Conservation (phyloP, 78 protist species). For the Dictyostelium capitatum region DNA sequence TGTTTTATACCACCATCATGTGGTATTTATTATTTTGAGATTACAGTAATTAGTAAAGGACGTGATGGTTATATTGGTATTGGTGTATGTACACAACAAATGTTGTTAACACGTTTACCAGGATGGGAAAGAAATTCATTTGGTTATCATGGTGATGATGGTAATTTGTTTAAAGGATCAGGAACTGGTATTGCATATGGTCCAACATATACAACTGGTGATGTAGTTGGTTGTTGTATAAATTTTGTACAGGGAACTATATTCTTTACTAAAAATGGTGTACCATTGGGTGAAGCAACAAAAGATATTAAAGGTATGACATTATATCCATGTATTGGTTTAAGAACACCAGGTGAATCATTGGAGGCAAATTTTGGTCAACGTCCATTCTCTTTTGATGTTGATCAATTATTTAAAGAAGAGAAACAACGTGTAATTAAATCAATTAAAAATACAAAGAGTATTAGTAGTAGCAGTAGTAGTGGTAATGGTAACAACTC, state of each 20-base stretch:
- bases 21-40: conserved; percentile 90
- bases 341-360: conserved; percentile 81
- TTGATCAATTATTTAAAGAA: conserved; percentile 72
- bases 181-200: conserved; percentile 83
- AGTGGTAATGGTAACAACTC: background rate
- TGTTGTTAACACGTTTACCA: conserved; percentile 72
- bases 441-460: conserved; percentile 17
- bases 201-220: conserved; percentile 85
- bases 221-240: conserved; percentile 84
- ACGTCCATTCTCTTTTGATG: conserved; percentile 80
- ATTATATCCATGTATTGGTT: conserved; percentile 86
- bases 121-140: conserved; percentile 90
- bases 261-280: conserved; percentile 90
- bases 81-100: conserved; percentile 70
- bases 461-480: background rate
- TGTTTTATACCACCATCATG: conserved; percentile 73
- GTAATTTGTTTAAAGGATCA: conserved; percentile 78
- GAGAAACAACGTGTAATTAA: conserved; percentile 39
- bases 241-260: conserved; percentile 79
- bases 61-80: conserved; percentile 90
- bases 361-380: conserved; percentile 91
- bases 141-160: conserved; percentile 94
- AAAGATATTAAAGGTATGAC: conserved; percentile 34
- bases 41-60: conserved; percentile 80
- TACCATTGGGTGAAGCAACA: conserved; percentile 55